Evolutionary conservation across 345 rosid species (phyloP).

Genomic region (Heritiera littoralis): DNA sequence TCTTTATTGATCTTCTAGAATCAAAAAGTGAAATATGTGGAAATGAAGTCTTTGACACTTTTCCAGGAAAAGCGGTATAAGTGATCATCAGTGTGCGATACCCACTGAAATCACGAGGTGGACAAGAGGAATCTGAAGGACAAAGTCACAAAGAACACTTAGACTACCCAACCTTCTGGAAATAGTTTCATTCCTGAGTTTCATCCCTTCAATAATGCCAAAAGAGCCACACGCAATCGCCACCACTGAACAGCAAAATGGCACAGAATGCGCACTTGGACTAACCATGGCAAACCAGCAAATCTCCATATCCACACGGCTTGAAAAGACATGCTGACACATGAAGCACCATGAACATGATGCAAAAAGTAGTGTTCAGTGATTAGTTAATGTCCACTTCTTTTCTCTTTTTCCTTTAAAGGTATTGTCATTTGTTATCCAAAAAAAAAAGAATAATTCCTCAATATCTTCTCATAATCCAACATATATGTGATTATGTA

Average conservation of each 20-base stretch:
- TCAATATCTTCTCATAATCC: too few relatives aligned
- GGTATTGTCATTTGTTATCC: too few relatives aligned
- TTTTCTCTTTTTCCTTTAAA: not conserved
- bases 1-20: not conserved
- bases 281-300: too few relatives aligned
- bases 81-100: not conserved
- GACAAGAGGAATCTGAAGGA: not conserved
- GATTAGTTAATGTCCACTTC: not conserved
- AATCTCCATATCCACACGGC: too few relatives aligned
- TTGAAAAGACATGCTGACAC: not conserved
- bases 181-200: not conserved
- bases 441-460: too few relatives aligned
- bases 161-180: not conserved
- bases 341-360: not conserved
- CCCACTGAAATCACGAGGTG: not conserved
- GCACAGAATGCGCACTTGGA: not conserved
- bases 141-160: not conserved
- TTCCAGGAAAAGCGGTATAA: not conserved
- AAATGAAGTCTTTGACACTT: not conserved
- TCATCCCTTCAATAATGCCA: not conserved
- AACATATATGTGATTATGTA: too few relatives aligned
- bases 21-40: not conserved
- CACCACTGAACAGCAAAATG: not conserved
- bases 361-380: too few relatives aligned
- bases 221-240: not conserved